A percentile compares a stretch with the other conserved stretches of the same genome.
Conservation (phyloP, 441 rosid genomes). For the Jatropha podagrica region DNA sequence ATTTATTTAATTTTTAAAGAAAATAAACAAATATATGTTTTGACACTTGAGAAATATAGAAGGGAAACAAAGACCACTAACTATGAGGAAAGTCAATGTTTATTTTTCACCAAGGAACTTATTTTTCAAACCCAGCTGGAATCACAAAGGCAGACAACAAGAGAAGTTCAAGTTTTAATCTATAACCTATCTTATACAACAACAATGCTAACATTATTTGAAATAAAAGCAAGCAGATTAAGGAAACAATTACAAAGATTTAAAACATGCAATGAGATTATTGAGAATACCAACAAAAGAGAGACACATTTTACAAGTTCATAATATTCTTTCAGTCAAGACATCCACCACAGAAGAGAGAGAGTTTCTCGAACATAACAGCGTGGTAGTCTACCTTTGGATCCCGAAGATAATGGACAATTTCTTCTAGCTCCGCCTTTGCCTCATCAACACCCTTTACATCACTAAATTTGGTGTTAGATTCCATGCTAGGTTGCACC, state of each 20-base stretch:
- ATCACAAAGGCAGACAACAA: not conserved
- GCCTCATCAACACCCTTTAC: slow-evolving; percentile 99
- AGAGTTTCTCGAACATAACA: slow-evolving; percentile 1
- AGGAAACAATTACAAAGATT: not conserved
- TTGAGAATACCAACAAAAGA: not conserved
- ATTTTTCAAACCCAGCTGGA: not conserved
- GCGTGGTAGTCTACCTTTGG: slow-evolving; percentile 62
- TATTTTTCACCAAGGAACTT: not conserved
- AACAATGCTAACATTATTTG: not conserved
- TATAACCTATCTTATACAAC: not conserved
- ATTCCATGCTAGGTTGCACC: slow-evolving; percentile 92
- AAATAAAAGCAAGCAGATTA: not conserved
- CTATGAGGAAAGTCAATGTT: not conserved
- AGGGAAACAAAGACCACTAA: not conserved
- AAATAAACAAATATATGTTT: not conserved
- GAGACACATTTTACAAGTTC: not conserved
- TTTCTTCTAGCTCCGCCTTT: slow-evolving; percentile 90
- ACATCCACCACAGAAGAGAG: not conserved
- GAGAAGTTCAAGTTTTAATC: not conserved
- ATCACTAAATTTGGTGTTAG: slow-evolving; percentile 82
- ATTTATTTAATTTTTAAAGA: not conserved
- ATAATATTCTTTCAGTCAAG: not conserved
- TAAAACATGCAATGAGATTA: not conserved
- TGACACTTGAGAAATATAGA: not conserved
- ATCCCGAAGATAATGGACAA: slow-evolving; percentile 95